These are phyloP conservation scores for Nyssa sinensis DNA, from an alignment of 148 eudicot species.

Conservation along the genomic window DNA sequence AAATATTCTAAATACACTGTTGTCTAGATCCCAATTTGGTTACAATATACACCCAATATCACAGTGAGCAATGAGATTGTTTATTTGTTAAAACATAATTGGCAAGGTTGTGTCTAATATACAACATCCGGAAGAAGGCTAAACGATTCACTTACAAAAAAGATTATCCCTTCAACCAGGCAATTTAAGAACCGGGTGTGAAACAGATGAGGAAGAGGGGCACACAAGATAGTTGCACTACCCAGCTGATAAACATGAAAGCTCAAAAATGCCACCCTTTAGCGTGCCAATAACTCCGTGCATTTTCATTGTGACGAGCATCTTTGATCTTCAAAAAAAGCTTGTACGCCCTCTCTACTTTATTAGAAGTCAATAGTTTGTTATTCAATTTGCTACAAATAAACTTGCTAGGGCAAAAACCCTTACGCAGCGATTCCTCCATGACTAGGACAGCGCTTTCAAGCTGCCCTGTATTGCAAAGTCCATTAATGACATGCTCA, in stretches of 20 bases:
- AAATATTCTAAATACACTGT: too few species aligned
- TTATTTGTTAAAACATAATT: too few species aligned
- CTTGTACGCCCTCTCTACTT: conserved; percentile 66
- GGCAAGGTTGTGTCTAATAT: background rate
- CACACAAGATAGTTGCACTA: background rate
- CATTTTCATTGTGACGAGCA: conserved; percentile 69
- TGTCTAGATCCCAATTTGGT: too few species aligned
- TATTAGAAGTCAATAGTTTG: conserved; percentile 62
- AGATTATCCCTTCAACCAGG: background rate
- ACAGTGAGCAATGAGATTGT: too few species aligned
- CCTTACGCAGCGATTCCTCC: conserved; percentile 73
- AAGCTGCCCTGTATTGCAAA: conserved; percentile 85
- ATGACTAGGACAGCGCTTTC: conserved; percentile 74
- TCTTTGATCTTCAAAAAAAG: conserved; percentile 65
- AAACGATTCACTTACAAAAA: background rate
- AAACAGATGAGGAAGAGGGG: background rate
- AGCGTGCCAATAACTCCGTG: conserved; percentile 65
- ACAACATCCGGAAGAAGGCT: background rate
- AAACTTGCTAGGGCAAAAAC: conserved; percentile 81
- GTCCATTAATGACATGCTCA: conserved; percentile 72
- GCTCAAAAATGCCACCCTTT: conserved; percentile 90
- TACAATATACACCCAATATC: too few species aligned
- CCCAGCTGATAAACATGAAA: conserved; percentile 9
- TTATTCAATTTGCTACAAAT: conserved; percentile 68
- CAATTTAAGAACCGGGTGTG: background rate